Percentiles rank a stretch among this genome's conserved stretches.
Evolutionary conservation across 768 basidiomycete species (phyloP).

Genomic region (Infundibulicybe gibba): DNA sequence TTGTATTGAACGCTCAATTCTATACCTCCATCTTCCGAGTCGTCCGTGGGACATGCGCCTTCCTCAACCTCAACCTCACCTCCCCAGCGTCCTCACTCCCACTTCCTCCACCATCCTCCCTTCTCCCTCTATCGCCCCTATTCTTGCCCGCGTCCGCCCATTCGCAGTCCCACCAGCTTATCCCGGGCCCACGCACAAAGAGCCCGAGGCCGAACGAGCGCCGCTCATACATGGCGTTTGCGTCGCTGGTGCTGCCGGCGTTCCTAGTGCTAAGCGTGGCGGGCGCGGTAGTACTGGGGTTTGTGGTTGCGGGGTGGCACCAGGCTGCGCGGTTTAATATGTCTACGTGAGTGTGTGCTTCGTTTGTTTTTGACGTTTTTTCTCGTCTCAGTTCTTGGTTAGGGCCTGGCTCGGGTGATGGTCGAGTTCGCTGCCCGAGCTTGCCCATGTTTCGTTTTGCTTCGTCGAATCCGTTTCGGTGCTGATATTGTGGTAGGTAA

Average conservation of each 20-base stretch:
- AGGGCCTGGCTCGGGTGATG: too few species aligned
- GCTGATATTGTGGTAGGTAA: slow-evolving; percentile 26
- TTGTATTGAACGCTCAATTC: slow-evolving; percentile 48
- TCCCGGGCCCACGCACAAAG: too few species aligned
- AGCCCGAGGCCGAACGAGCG: slow-evolving; percentile 28
- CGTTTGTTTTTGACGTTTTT: not conserved
- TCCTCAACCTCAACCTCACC: slow-evolving; percentile 48
- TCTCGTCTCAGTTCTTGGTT: too few species aligned
- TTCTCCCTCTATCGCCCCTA: slow-evolving; percentile 10
- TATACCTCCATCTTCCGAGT: slow-evolving; percentile 50
- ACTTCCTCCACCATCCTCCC: slow-evolving; percentile 2
- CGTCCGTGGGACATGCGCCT: slow-evolving; percentile 44
- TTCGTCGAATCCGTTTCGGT: too few species aligned
- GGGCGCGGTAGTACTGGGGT: slow-evolving; percentile 43
- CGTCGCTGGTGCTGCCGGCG: slow-evolving; percentile 38
- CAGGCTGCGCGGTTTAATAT: slow-evolving; percentile 42
- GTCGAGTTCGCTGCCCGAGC: not conserved
- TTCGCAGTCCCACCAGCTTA: too few species aligned
- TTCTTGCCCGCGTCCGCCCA: not conserved
- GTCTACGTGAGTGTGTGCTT: slow-evolving; percentile 42
- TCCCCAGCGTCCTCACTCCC: slow-evolving; percentile 33
- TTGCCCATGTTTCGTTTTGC: too few species aligned
- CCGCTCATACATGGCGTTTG: slow-evolving; percentile 43
- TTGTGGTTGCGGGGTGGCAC: slow-evolving; percentile 38
- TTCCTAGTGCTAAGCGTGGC: slow-evolving; percentile 39